Base-by-base conservation (phyloP, 495 filamentous ascomycete genomes). In the Astrocystis sublimbata region DNA sequence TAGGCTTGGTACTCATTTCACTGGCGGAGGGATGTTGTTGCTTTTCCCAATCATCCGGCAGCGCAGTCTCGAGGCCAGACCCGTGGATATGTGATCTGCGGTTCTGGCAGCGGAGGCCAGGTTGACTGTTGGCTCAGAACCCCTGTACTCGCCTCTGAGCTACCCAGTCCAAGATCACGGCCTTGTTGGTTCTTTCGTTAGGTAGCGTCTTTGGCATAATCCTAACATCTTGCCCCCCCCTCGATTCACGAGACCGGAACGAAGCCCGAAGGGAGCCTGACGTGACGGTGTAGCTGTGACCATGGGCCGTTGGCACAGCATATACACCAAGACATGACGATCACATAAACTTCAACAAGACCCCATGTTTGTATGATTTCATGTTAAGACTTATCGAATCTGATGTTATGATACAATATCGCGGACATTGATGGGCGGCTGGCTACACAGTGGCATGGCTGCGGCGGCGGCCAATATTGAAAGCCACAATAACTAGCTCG, bases 61-160 rank as follows among this genome's bases (percentile, higher is more conserved):
- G 17, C 4, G 30, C 23, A 23, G 23, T 33, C 19, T 36, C n/a
- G 30, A 43, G 53, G 45, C n/a, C 35, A 53, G 58, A 53, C 26
- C 54, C 58, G 38, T 42, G 47, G 58, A 60, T 50, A 30, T 24
- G 19, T 9, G 24, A 60, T 50, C 31, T 30, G 43, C 58, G 42
- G 46, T 35, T 43, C 33, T 33, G 35, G 33, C 42, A 24, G 24
- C 38, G 24, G 46, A 45, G 33, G 46, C 36, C 33, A 36, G 38
- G 38, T 42, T 53, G 31, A 30, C 21, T 24, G 56, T 59, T 59
- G 40, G 43, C 42, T 30, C 21, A 43, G 35, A 53, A 43, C 6
- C 33, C 47, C 47, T 43, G 47, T 33, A 35, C 35, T 13, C 40
- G 38, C 47, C n/a, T 53, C 45, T 50, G 26, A 45, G 58, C 35